Base-by-base conservation (phyloP, 345 rosid species). In the Gossypium ekmanianum region DNA sequence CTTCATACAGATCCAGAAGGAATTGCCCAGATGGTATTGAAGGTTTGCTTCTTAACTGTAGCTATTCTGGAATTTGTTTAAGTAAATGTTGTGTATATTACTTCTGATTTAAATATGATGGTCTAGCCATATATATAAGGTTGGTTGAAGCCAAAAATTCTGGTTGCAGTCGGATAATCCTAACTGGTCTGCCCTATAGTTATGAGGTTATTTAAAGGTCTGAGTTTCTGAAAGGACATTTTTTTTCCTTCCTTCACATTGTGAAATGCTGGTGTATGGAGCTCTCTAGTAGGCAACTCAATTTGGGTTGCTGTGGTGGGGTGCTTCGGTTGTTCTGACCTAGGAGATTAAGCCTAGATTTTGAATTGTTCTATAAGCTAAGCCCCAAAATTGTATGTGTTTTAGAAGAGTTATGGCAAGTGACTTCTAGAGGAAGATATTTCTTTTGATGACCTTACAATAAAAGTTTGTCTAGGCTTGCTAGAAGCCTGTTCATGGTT, bases 1-100 rank as follows among this genome's bases (percentile, higher is more conserved):
- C 97, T 94, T 82, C 98, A 91, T 79, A 75, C 84, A 11, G 94
- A 94, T 85, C 91, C 97, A 27, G 94, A 87, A 77, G 70, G 77
- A 75, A 83, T 92, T 71, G 87, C 89, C 57, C 94, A 89, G 84
- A 94, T 94, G 98, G 90, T 89, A 51, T 81, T 88, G 76, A 91
- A 92, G 98, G 98, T 94, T 47, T 61, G 90, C 67, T 65, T 79
- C 79, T 76, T 73, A 54, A 41, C 73, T 65, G 11, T 34, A 77
- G 44, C 44, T 65, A 24, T 41, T 77, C 75, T 74, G 11, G 10
- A 18, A 34, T 71, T 62, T 17, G 17, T 2, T 24, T 10, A 7
- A 45, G 7, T 48, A n/a, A 24, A 7, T 51, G 39, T 61, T 34
- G 8, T 68, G 14, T 58, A 7, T 22, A 14, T 52, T 39, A 44